phyloP scores from a whole-genome alignment of 2,329 filamentous ascomycete species.

The Escovopsis weberi region DNA sequence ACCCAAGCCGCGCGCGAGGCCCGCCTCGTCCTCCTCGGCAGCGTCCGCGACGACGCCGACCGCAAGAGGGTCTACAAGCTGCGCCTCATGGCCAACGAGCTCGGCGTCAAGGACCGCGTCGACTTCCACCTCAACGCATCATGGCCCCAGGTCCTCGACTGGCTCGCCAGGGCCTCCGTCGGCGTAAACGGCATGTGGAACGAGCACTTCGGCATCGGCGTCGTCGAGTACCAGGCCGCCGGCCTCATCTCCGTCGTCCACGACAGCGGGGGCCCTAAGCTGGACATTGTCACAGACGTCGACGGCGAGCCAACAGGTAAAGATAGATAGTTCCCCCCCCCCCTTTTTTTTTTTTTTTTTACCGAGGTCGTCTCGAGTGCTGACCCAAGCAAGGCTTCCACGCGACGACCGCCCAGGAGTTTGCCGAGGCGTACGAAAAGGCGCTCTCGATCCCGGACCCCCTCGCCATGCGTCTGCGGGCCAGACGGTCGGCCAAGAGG shows the following conservation, averaged over 20 bases:
- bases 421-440: conserved; percentile 64
- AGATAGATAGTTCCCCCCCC: no score
- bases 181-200: conserved; percentile 99
- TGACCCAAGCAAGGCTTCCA: conserved; percentile 52
- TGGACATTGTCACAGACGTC: conserved; percentile 77
- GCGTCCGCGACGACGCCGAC: conserved; percentile 74
- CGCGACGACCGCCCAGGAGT: conserved; percentile 63
- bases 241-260: conserved; percentile 89
- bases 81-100: conserved; percentile 70
- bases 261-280: conserved; percentile 79
- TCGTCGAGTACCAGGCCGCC: conserved; percentile 95
- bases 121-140: conserved; percentile 81
- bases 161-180: conserved; percentile 61
- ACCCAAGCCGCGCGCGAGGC: conserved; percentile 38
- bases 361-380: background rate
- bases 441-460: conserved; percentile 61
- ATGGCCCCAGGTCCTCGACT: conserved; percentile 74
- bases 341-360: background rate
- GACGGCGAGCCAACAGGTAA: conserved; percentile 65
- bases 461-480: conserved; percentile 58
- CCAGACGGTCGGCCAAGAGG: conserved; percentile 61
- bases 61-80: conserved; percentile 78
- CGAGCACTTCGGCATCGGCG: conserved; percentile 96
- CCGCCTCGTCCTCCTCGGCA: conserved; percentile 73
- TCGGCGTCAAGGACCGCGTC: conserved; percentile 70